These are phyloP conservation scores for Trichoderma polysporum DNA, from an alignment of 2,329 filamentous ascomycete genomes.

Conservation along the genomic window DNA sequence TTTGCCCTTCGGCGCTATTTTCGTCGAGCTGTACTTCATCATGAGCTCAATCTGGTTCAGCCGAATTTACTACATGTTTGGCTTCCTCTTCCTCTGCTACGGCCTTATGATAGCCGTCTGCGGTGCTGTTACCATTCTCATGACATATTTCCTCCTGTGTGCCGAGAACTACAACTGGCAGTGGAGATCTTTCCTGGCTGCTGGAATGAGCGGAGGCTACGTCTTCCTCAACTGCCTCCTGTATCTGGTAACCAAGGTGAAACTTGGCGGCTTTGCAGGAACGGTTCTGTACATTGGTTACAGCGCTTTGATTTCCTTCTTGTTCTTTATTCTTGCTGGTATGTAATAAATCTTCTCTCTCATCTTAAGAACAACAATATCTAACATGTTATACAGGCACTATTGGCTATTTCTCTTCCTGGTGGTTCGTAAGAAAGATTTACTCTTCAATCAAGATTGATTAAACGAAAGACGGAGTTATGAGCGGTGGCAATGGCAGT, in stretches of 20 bases:
- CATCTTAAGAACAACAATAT: not conserved
- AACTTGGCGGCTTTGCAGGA: constrained; percentile 78
- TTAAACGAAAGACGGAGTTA: constrained; percentile 42
- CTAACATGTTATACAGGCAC: constrained; percentile 60
- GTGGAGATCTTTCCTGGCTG: constrained; percentile 90
- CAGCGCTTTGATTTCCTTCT: constrained; percentile 80
- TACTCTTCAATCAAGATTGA: constrained; percentile 99
- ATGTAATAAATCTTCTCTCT: constrained; percentile 40
- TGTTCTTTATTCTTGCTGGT: constrained; percentile 95
- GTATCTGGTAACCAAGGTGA: constrained; percentile 87
- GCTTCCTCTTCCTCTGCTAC: constrained; percentile 97
- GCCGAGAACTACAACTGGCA: constrained; percentile 99
- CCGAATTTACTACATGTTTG: constrained; percentile 99
- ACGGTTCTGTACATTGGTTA: constrained; percentile 93
- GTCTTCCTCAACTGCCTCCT: constrained; percentile 89
- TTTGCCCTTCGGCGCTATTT: constrained; percentile 92
- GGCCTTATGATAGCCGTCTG: constrained; percentile 95
- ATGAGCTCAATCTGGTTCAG: constrained; percentile 99
- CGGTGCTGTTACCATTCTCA: constrained; percentile 85
- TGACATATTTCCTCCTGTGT: constrained; percentile 95
- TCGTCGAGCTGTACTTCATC: constrained; percentile 98
- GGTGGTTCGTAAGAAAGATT: constrained; percentile 90
- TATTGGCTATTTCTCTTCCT: constrained; percentile 93
- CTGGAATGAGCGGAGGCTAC: constrained; percentile 85
- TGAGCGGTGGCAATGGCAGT: not conserved